These are phyloP conservation scores for Trichoderma reesei DNA, from an alignment of 495 filamentous ascomycete genomes.

Conservation along the genomic window DNA sequence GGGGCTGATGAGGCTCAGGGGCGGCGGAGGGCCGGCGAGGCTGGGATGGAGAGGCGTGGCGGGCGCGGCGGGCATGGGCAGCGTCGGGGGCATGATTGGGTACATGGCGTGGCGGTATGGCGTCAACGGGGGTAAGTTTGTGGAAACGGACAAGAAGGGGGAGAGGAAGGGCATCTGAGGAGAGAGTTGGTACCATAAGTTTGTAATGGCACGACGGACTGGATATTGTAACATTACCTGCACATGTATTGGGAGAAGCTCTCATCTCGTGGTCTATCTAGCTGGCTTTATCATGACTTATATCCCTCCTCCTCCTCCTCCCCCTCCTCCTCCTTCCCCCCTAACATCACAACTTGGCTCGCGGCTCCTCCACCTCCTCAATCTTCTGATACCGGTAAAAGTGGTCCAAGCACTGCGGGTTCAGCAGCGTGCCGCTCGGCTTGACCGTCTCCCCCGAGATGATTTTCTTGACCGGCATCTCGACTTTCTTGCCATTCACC, in stretches of 20 bases:
- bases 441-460: conserved; percentile 65
- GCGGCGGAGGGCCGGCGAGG: conserved; percentile 10
- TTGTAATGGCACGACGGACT: neutral
- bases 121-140: conserved; percentile 22
- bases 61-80: conserved; percentile 32
- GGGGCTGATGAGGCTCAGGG: conserved; percentile 1
- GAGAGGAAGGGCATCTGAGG: neutral
- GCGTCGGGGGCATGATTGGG: conserved; percentile 25
- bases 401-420: conserved; percentile 62
- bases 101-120: conserved; percentile 32
- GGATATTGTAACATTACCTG: no score
- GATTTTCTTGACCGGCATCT: conserved; percentile 77
- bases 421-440: conserved; percentile 66
- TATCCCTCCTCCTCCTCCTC: neutral
- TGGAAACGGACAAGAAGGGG: conserved; percentile 8
- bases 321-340: no score
- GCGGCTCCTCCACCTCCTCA: conserved; percentile 46
- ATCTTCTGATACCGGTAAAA: conserved; percentile 76
- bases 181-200: neutral
- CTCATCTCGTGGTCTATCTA: neutral
- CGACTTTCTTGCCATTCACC: conserved; percentile 79
- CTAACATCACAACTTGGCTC: conserved; percentile 43
- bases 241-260: no score
- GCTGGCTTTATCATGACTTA: neutral
- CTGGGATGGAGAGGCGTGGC: conserved; percentile 25